Conservation (phyloP, 345 rosid genomes). For the Combretum micranthum region DNA sequence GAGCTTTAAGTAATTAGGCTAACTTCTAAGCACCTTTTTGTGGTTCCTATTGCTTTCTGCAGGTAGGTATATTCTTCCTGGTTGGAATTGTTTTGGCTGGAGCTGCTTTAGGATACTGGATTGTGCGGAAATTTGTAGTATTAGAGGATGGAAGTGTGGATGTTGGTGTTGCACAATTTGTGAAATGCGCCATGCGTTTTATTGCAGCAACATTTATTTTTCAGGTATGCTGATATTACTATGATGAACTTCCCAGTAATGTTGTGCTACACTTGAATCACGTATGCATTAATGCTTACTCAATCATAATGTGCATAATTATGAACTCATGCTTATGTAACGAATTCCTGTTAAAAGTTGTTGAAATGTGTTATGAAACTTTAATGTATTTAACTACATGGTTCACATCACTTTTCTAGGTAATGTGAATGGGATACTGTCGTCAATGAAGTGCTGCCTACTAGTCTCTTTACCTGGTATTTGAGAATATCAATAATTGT, state of each 20-base stretch:
- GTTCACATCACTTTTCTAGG: no score
- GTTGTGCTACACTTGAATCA: background rate
- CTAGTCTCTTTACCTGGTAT: no score
- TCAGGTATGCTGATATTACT: slow-evolving; percentile 38
- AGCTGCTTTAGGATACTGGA: slow-evolving; percentile 94
- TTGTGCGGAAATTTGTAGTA: slow-evolving; percentile 77
- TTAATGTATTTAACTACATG: no score
- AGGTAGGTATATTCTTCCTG: slow-evolving; percentile 61
- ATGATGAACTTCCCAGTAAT: slow-evolving; percentile 2
- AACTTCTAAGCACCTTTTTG: background rate
- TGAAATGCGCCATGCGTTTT: slow-evolving; percentile 86
- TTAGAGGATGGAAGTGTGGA: slow-evolving; percentile 78
- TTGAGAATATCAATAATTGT: no score
- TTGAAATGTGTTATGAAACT: no score
- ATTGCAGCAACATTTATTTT: slow-evolving; percentile 63
- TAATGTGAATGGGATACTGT: no score
- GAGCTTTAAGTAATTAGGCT: no score
- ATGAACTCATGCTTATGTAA: no score
- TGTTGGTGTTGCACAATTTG: slow-evolving; percentile 72
- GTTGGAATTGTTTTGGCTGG: slow-evolving; percentile 71
- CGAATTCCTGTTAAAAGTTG: no score
- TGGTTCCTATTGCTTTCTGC: slow-evolving; percentile 15
- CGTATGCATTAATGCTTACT: background rate
- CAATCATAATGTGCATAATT: no score
- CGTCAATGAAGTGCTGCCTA: no score